Base-by-base conservation (phyloP, 495 filamentous ascomycete genomes). In the Apodospora peruviana region DNA sequence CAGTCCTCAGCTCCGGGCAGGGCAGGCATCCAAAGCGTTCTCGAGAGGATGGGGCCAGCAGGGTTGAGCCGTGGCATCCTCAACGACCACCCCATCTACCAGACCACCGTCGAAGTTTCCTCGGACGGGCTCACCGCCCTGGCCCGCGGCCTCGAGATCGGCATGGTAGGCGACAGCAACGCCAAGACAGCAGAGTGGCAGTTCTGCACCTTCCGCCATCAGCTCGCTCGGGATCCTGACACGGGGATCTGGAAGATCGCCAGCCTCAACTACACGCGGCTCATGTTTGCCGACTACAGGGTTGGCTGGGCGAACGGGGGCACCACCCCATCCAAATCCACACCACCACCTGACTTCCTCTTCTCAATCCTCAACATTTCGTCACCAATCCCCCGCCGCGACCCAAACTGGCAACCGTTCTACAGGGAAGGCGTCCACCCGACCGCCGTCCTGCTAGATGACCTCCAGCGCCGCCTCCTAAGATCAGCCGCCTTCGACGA, bases 51-150 rank as follows among this genome's bases (percentile, higher is more conserved):
- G 55, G 55, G 55, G 2, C 55, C 50, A 9, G 50, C 37, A 11
- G 47, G 47, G 1, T 24, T 58, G 20, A 45, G 34, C 4, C 25
- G 35, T 2, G 55, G 55, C 21, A 47, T 53, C 23, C 47, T 58
- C 8, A 58, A 58, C 40, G 55, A 58, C 11, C 50, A 53, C 22
- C 55, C 47, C 4, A 58, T 58, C 40, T 58, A 46, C 43, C 42
- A 53, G 21, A 53, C 43, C 5, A 51, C 48, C 4, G 47, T 58
- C 21, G 18, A 38, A 9, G 19, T 58, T 29, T 35, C 21, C n/a
- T 43, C 55, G 14, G 40, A 47, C 25, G 39, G 37, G 10, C 27
- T 20, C 18, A 12, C 20, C 2, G 55, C 55, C 0, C 35, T 34
- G 5, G 18, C 50, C 11, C 50, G 55, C 4, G 55, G 55, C 22